phyloP scores from a whole-genome alignment of 768 basidiomycete species.

The Nidularia pulvinata region DNA sequence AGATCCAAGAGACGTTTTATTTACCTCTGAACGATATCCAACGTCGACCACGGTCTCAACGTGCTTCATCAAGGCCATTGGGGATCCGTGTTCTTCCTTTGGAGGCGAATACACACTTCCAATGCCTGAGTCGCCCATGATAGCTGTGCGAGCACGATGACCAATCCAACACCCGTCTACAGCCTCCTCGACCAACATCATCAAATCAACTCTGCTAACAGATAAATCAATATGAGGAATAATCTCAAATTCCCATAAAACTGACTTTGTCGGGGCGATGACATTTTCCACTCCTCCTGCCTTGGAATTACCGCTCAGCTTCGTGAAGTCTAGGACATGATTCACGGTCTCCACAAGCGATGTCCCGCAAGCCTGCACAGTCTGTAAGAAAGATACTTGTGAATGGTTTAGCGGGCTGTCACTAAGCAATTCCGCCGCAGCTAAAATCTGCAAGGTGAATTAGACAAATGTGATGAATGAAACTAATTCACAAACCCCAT shows the following conservation, averaged over 20 bases:
- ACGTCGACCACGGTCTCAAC: conserved; percentile 93
- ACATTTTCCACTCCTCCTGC: conserved; percentile 77
- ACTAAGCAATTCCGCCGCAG: conserved; percentile 87
- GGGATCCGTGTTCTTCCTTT: conserved; percentile 44
- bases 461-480: conserved; percentile 2
- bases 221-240: not conserved
- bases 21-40: conserved; percentile 66
- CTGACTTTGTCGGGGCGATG: conserved; percentile 63
- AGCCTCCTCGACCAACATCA: conserved; percentile 85
- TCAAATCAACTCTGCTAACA: conserved; percentile 59
- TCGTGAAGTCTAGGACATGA: conserved; percentile 96
- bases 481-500: conserved; percentile 72
- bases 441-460: conserved; percentile 60
- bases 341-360: conserved; percentile 96
- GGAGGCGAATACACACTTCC: conserved; percentile 94
- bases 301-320: conserved; percentile 85
- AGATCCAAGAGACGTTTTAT: not conserved
- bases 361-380: conserved; percentile 94
- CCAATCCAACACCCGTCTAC: conserved; percentile 97
- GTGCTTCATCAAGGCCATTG: conserved; percentile 40
- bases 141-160: conserved; percentile 75
- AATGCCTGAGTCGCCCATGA: conserved; percentile 73
- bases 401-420: conserved; percentile 83
- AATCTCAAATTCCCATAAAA: conserved; percentile 15
- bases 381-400: conserved; percentile 87